Evolutionary conservation across 139 green algal species (phyloP), one percentile per base, ranked within the genome.

Genomic region (Spirogloea muscicola): DNA sequence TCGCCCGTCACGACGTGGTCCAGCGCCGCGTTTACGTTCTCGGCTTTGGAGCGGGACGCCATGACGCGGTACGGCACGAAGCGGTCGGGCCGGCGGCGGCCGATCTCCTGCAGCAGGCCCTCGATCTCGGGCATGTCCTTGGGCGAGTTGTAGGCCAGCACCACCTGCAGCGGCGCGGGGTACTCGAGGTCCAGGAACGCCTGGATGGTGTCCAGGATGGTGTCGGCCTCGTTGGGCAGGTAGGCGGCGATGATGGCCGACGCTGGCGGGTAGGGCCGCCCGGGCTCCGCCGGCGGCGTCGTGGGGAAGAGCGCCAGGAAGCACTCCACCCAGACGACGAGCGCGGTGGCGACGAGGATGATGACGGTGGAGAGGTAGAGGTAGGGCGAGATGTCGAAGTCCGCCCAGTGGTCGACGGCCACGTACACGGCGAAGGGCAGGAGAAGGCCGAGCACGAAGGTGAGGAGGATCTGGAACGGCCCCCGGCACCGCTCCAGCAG

Each of bases 111-210:
- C 7, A 74, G 44, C 25, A 63, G 37, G 7, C 31, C 25, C 66
- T 74, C 66, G 18, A 72, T 37, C 46, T 61, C 46, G 25, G 57
- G 57, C 66, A 74, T 61, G 49, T 48, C 34, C 49, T 72, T 25
- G 25, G 66, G 66, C 25, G 66, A 49, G 66, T 74, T 74, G 66
- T 74, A 74, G 21, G 66, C 66, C n/a, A 74, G 66, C 27, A 74
- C 34, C 7, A 64, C 57, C 57, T 64, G 57, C 27, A 64, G 31
- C 7, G 57, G 57, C 31, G 25, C 57, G 31, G 57, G 57, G n/a
- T 64, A 64, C 66, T 74, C 46, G 44, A 74, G 3, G 16, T 74
- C 29, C 16, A 63, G 41, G 25, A 63, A 61, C 33, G 48, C 66
- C 66, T 61, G 46, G 44, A 74, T 55, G 9, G 66, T 74, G 46